These are phyloP conservation scores for Botrytis hyacinthi DNA, from an alignment of 2,329 filamentous ascomycete genomes.

Conservation along the genomic window DNA sequence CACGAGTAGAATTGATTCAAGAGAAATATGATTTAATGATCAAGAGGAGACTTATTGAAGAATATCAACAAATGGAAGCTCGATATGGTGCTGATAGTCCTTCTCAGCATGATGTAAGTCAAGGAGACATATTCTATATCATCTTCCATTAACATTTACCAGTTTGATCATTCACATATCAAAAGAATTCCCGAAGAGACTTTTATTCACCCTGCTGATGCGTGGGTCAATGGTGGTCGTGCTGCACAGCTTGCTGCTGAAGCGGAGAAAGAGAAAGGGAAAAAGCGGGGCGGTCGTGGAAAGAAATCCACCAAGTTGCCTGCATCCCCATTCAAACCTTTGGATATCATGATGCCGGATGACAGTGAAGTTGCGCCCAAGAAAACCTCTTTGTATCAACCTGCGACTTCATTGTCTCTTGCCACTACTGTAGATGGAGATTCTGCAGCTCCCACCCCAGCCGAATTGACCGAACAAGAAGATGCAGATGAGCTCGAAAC, in stretches of 20 bases:
- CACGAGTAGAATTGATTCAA: slow-evolving; percentile 26
- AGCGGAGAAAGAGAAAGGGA: slow-evolving; percentile 17
- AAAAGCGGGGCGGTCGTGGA: slow-evolving; percentile 18
- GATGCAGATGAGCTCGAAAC: slow-evolving; percentile 26
- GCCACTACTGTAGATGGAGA: slow-evolving; percentile 23
- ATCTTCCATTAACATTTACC: slow-evolving; percentile 20
- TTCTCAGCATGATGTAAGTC: slow-evolving; percentile 32
- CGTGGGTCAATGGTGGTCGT: slow-evolving; percentile 15
- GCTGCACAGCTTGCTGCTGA: slow-evolving; percentile 15
- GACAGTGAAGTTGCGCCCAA: slow-evolving; percentile 21
- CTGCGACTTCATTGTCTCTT: slow-evolving; percentile 14
- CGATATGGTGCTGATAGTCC: slow-evolving; percentile 26
- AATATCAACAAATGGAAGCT: slow-evolving; percentile 25
- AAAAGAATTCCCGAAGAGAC: slow-evolving; percentile 12
- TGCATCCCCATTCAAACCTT: slow-evolving; percentile 9
- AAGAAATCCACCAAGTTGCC: slow-evolving; percentile 19
- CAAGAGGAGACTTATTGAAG: slow-evolving; percentile 30
- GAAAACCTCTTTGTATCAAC: slow-evolving; percentile 26
- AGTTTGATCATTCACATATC: slow-evolving; percentile 27
- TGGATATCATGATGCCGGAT: slow-evolving; percentile 5
- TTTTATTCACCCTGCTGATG: slow-evolving; percentile 16
- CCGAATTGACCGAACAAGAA: slow-evolving; percentile 27
- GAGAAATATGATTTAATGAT: slow-evolving; percentile 26
- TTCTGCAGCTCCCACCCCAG: slow-evolving; percentile 28
- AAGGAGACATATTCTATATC: not conserved